Evolutionary conservation across 2,329 filamentous ascomycete genomes (phyloP).

Genomic region (Amauroascus niger): DNA sequence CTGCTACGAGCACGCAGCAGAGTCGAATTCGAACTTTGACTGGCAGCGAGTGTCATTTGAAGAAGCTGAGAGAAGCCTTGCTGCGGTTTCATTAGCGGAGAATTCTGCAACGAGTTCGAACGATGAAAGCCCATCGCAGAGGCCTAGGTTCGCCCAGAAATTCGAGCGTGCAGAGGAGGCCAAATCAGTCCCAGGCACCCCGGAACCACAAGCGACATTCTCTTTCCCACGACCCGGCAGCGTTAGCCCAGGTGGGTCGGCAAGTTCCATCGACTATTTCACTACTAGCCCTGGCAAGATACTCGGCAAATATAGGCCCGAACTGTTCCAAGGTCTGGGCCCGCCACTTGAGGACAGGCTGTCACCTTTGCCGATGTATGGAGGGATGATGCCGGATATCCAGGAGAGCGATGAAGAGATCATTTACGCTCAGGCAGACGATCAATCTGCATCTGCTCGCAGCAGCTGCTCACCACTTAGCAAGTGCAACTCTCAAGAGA

Average conservation of each 20-base stretch:
- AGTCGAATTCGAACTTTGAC: slow-evolving; percentile 52
- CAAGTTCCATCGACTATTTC: slow-evolving; percentile 18
- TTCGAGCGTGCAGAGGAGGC: not conserved
- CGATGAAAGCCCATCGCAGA: not conserved
- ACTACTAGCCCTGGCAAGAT: slow-evolving; percentile 4
- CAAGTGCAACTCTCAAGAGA: slow-evolving; percentile 50
- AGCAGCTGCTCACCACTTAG: slow-evolving; percentile 45
- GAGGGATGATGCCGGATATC: slow-evolving; percentile 37
- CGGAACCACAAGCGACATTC: slow-evolving; percentile 2
- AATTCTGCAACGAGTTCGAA: not conserved
- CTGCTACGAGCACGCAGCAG: slow-evolving; percentile 52
- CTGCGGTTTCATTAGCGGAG: slow-evolving; percentile 13
- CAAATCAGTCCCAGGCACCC: slow-evolving; percentile 6
- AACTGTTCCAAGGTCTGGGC: slow-evolving; percentile 26
- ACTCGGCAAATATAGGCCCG: slow-evolving; percentile 28
- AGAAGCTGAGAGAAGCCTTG: slow-evolving; percentile 19
- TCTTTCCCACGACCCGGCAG: slow-evolving; percentile 11
- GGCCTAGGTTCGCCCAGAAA: not conserved
- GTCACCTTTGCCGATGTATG: slow-evolving; percentile 29
- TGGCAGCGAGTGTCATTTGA: slow-evolving; percentile 40
- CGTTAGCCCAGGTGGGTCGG: slow-evolving; percentile 1
- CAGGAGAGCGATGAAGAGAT: slow-evolving; percentile 35
- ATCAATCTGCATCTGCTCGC: slow-evolving; percentile 33
- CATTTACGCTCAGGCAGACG: slow-evolving; percentile 30
- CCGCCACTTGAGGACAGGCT: slow-evolving; percentile 28